phyloP scores from a whole-genome alignment of 352 stramenopile species.

The Thalassiosira exigua region DNA sequence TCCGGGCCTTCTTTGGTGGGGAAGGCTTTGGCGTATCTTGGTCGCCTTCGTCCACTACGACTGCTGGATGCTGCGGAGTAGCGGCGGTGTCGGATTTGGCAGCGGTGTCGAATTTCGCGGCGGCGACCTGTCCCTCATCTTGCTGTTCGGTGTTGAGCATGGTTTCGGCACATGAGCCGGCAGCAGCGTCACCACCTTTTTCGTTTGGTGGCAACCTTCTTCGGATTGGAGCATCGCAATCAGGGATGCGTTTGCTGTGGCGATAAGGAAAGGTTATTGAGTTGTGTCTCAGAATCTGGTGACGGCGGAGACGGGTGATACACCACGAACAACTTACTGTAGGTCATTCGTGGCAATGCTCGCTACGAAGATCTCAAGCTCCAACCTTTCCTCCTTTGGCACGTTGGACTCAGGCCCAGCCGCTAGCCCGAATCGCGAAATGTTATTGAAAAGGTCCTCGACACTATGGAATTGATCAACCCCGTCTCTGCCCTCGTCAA shows the following conservation, averaged over 20 bases:
- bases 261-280: too few relatives aligned
- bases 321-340: conserved; percentile 18
- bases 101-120: too few relatives aligned
- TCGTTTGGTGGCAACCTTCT: conserved; percentile 17
- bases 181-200: too few relatives aligned
- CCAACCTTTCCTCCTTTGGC: conserved; percentile 10
- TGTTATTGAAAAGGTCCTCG: conserved; percentile 42
- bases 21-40: conserved; percentile 24
- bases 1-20: conserved; percentile 27
- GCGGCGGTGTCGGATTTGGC: background rate
- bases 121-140: too few relatives aligned
- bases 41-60: conserved; percentile 28
- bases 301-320: background rate
- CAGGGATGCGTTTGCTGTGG: background rate
- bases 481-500: conserved; percentile 2
- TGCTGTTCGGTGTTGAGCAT: too few relatives aligned
- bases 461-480: conserved; percentile 17
- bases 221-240: conserved; percentile 11
- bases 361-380: conserved; percentile 41
- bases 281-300: background rate
- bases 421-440: conserved; percentile 47
- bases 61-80: conserved; percentile 11
- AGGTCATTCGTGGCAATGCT: conserved; percentile 42
- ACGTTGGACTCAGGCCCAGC: background rate
- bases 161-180: too few relatives aligned